Evolutionary conservation across 148 eudicot species (phyloP).

Genomic region (Fallopia convolvulus): DNA sequence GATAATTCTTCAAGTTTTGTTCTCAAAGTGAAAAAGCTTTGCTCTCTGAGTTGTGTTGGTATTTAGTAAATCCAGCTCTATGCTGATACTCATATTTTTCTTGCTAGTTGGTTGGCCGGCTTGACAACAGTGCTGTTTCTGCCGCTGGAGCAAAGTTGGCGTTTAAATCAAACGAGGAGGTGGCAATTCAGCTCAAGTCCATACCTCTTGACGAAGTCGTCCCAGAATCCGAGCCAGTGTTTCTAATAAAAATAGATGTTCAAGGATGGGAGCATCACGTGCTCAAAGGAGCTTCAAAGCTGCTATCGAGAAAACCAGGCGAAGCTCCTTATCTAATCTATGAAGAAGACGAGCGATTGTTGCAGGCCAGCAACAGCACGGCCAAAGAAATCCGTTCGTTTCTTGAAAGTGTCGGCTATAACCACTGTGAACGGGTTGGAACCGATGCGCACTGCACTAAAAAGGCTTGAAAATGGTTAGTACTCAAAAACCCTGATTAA

Average conservation of each 20-base stretch:
- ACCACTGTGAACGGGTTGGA: slow-evolving; percentile 65
- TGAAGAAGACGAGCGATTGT: slow-evolving; percentile 86
- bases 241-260: slow-evolving; percentile 67
- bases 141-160: slow-evolving; percentile 90
- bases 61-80: neutral
- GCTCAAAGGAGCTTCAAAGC: slow-evolving; percentile 71
- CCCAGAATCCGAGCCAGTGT: slow-evolving; percentile 48
- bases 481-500: neutral
- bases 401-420: slow-evolving; percentile 58
- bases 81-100: slow-evolving; percentile 4
- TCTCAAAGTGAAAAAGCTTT: too few species aligned
- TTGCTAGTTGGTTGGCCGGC: slow-evolving; percentile 76
- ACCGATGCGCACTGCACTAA: slow-evolving; percentile 95
- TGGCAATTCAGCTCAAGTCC: slow-evolving; percentile 62
- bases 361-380: slow-evolving; percentile 88
- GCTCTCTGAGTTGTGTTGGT: neutral
- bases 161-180: slow-evolving; percentile 85
- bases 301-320: slow-evolving; percentile 65
- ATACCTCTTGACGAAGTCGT: slow-evolving; percentile 73
- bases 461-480: slow-evolving; percentile 21
- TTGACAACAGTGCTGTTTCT: slow-evolving; percentile 93
- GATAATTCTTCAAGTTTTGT: neutral
- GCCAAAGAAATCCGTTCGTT: slow-evolving; percentile 74
- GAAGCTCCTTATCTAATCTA: slow-evolving; percentile 92
- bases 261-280: slow-evolving; percentile 99